Evolutionary conservation across 805 yeast genomes (phyloP).

Genomic region (Metschnikowia arizonensis): DNA sequence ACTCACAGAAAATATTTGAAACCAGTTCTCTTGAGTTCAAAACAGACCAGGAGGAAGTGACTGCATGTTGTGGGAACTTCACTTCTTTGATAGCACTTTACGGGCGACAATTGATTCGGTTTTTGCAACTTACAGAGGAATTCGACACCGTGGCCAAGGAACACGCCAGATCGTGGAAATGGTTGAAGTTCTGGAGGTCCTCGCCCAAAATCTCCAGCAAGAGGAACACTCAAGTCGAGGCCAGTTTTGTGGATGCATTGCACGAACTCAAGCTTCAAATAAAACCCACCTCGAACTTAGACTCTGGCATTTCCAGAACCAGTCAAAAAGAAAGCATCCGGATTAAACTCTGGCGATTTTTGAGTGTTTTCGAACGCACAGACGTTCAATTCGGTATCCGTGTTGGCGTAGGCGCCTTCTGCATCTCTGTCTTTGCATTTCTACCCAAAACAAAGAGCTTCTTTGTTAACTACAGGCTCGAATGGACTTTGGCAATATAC

Average conservation of each 20-base stretch:
- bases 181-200: constrained; percentile 51
- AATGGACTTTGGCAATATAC: constrained; percentile 81
- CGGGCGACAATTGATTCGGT: constrained; percentile 51
- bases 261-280: constrained; percentile 17
- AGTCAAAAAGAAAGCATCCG: constrained; percentile 7
- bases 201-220: constrained; percentile 11
- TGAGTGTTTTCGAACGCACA: constrained; percentile 52
- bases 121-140: constrained; percentile 42
- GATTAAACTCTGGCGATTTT: constrained; percentile 42
- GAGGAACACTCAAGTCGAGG: constrained; percentile 8
- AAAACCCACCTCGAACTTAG: constrained; percentile 3
- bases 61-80: constrained; percentile 81
- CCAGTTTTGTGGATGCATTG: constrained; percentile 19
- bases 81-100: constrained; percentile 60
- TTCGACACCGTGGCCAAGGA: constrained; percentile 28
- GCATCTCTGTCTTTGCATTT: constrained; percentile 65
- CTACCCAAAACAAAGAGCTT: constrained; percentile 47
- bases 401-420: constrained; percentile 73
- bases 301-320: not conserved
- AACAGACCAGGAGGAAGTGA: constrained; percentile 72
- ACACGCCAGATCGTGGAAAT: constrained; percentile 40
- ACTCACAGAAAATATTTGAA: constrained; percentile 51
- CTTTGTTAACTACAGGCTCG: constrained; percentile 69
- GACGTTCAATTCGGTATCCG: constrained; percentile 77
- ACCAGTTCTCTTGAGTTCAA: constrained; percentile 33